Conservation (phyloP, 306 rosid genomes). For the Hippophae gyantsensis region DNA sequence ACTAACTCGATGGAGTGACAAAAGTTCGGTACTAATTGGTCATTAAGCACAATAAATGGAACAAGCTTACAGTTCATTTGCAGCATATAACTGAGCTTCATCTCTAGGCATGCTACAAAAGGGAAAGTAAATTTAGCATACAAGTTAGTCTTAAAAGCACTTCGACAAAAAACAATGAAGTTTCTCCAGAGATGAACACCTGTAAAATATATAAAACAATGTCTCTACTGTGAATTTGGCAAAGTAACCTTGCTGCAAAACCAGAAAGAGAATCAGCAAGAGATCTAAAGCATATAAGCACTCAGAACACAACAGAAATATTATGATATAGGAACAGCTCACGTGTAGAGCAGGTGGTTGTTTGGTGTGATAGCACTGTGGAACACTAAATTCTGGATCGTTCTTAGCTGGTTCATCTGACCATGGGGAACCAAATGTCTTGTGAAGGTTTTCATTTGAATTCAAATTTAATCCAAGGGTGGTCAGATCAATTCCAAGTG, state of each 20-base stretch:
- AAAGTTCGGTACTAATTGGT: too few relatives aligned
- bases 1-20: too few relatives aligned
- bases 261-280: constrained; percentile 18
- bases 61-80: constrained; percentile 77
- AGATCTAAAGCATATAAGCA: constrained; percentile 3
- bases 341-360: constrained; percentile 71
- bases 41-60: too few relatives aligned
- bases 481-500: constrained; percentile 91
- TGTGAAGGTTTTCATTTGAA: constrained; percentile 88
- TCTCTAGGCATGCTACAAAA: constrained; percentile 90
- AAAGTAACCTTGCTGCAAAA: constrained; percentile 69
- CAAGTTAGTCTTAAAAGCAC: constrained; percentile 2
- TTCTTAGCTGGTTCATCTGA: constrained; percentile 92
- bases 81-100: constrained; percentile 83
- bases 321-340: constrained; percentile 16
- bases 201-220: constrained; percentile 85
- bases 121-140: background rate
- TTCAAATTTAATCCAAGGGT: constrained; percentile 89
- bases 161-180: background rate
- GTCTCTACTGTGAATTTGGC: constrained; percentile 69
- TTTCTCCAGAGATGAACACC: constrained; percentile 34
- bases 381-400: constrained; percentile 83
- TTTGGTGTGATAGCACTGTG: constrained; percentile 74
- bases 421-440: constrained; percentile 97
- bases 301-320: constrained; percentile 4